phyloP scores from a whole-genome alignment of 768 basidiomycete genomes.

The Mycena haematopus region DNA sequence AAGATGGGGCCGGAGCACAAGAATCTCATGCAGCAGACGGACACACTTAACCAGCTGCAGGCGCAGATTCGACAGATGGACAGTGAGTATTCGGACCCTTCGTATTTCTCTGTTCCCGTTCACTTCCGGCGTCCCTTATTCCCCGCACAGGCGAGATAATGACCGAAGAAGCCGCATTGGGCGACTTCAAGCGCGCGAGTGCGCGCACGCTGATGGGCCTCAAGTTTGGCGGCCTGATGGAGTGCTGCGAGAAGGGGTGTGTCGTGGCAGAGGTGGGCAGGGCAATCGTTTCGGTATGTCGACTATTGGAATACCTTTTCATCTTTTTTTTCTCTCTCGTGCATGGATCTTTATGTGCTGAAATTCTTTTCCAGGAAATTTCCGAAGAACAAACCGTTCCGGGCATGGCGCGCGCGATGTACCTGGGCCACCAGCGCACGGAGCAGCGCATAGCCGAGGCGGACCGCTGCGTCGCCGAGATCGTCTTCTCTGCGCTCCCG shows the following conservation, averaged over 20 bases:
- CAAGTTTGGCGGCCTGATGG: constrained; percentile 88
- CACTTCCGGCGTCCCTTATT: background rate
- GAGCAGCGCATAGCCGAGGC: constrained; percentile 70
- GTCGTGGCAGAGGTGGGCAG: constrained; percentile 22
- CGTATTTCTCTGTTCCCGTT: background rate
- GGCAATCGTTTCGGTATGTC: background rate
- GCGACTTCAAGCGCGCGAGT: constrained; percentile 82
- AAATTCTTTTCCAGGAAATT: constrained; percentile 63
- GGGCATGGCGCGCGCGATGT: constrained; percentile 76
- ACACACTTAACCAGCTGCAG: constrained; percentile 69
- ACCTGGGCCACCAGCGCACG: constrained; percentile 69
- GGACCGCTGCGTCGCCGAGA: constrained; percentile 57
- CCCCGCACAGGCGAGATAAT: constrained; percentile 63
- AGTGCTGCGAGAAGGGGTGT: constrained; percentile 85
- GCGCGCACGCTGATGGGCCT: constrained; percentile 75
- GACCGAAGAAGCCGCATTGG: constrained; percentile 77
- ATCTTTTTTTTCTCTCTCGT: no score
- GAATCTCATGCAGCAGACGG: constrained; percentile 75
- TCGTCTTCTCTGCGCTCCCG: constrained; percentile 53
- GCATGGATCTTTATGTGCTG: no score
- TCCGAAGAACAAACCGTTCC: constrained; percentile 82
- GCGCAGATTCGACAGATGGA: constrained; percentile 83
- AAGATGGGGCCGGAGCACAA: constrained; percentile 94
- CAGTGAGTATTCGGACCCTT: constrained; percentile 38
- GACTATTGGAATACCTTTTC: no score